Evolutionary conservation across 177 flowering plant species (phyloP).

Genomic region (Vitis hybrid): DNA sequence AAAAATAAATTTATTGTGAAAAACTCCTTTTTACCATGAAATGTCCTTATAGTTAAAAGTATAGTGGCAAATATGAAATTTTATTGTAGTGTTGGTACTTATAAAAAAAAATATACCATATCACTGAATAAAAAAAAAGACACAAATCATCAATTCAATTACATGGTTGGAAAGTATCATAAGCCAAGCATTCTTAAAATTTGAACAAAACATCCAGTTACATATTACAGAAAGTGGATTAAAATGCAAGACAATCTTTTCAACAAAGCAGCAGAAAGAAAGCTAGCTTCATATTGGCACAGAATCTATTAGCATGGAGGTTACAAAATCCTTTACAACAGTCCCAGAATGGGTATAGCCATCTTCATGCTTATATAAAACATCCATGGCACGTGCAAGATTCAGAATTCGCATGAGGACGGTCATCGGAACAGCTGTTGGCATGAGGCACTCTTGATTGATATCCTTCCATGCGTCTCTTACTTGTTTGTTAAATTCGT

Average conservation of each 20-base stretch:
- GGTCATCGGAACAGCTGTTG: constrained; percentile 8
- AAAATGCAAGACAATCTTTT: background rate
- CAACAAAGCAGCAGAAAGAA: background rate
- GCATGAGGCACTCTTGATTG: constrained; percentile 17
- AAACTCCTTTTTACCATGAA: no score
- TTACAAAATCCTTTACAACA: constrained; percentile 1
- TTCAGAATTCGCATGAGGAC: constrained; percentile 24
- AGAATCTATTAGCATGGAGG: constrained; percentile 11
- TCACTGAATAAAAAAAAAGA: no score
- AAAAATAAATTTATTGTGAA: no score
- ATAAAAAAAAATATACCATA: no score
- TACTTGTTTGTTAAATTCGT: constrained; percentile 7
- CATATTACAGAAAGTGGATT: no score
- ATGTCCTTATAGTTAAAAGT: no score
- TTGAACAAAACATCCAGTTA: no score
- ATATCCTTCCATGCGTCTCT: constrained; percentile 30
- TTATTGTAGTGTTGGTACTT: no score
- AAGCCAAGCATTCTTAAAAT: no score
- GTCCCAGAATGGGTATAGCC: constrained; percentile 18
- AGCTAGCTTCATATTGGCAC: background rate
- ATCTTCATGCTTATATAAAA: constrained; percentile 27
- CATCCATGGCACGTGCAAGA: constrained; percentile 23
- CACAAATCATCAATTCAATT: no score
- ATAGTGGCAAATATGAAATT: no score
- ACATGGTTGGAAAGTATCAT: no score